Percentiles rank a stretch among this genome's conserved stretches.
Conservation (phyloP, 176 grass and related monocot species). For the Oropetium thomaeum region DNA sequence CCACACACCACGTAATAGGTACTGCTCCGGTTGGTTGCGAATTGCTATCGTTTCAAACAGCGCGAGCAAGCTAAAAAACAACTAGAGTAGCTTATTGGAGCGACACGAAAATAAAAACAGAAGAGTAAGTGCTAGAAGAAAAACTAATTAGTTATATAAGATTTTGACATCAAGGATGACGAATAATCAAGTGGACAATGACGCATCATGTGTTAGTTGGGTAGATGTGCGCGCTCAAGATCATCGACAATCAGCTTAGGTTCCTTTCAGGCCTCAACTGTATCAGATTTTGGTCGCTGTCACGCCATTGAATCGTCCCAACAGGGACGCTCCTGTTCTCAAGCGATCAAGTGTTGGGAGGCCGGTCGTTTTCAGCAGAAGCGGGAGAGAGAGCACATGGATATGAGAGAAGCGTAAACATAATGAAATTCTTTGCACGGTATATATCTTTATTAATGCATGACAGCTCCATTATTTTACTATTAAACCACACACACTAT, state of each 20-base stretch:
- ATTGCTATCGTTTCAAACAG: no score
- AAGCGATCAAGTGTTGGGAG: constrained; percentile 35
- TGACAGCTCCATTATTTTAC: not conserved
- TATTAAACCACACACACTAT: not conserved
- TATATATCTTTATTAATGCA: not conserved
- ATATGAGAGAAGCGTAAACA: not conserved
- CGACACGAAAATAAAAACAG: no score
- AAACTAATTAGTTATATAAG: no score
- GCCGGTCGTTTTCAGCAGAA: constrained; percentile 28
- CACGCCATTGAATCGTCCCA: constrained; percentile 17
- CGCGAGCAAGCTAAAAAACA: no score
- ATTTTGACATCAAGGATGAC: not conserved
- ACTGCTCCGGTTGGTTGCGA: no score
- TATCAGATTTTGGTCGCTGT: constrained; percentile 37
- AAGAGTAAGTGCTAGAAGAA: no score
- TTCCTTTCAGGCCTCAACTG: constrained; percentile 17
- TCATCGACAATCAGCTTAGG: not conserved
- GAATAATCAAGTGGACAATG: not conserved
- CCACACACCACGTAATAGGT: no score
- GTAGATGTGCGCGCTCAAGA: not conserved
- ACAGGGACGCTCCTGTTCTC: constrained; percentile 30
- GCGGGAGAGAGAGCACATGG: not conserved
- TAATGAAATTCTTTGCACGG: not conserved
- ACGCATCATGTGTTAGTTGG: not conserved
- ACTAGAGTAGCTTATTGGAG: no score